Evolutionary conservation across 169 alveolate genomes (phyloP).

Genomic region (Pseudocohnilembus persalinus): DNA sequence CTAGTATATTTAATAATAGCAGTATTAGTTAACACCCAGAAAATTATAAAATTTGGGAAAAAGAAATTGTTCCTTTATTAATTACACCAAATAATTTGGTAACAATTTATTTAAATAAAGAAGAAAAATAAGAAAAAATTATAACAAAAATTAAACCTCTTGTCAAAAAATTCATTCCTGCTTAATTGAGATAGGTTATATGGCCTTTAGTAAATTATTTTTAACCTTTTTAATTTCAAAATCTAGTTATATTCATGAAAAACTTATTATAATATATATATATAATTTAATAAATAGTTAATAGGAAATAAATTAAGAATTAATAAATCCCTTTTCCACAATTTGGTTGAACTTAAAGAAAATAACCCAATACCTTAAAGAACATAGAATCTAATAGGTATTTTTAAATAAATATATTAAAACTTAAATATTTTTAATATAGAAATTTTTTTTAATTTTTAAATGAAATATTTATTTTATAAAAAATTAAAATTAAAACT

Average conservation of each 20-base stretch:
- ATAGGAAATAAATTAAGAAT: slow-evolving; percentile 18
- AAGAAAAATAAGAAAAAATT: neutral
- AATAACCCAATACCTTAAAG: neutral
- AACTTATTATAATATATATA: too few species aligned
- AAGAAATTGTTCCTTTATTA: neutral
- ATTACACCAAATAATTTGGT: too few species aligned
- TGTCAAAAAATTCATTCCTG: neutral
- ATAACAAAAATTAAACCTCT: neutral
- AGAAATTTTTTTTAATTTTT: neutral
- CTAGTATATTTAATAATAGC: too few species aligned
- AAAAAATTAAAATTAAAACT: too few species aligned
- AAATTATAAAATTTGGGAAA: too few species aligned
- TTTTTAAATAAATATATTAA: neutral
- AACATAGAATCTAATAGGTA: slow-evolving; percentile 9
- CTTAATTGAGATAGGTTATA: neutral
- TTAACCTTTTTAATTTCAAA: too few species aligned
- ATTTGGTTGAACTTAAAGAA: neutral
- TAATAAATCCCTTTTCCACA: slow-evolving; percentile 4
- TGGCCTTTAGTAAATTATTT: neutral
- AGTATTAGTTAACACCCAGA: too few species aligned
- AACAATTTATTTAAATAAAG: too few species aligned
- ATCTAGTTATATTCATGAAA: neutral
- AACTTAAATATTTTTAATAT: neutral
- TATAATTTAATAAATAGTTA: neutral
- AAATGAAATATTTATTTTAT: neutral